These are phyloP conservation scores for Starmera quercuum DNA, from an alignment of 805 yeast species.

Conservation along the genomic window DNA sequence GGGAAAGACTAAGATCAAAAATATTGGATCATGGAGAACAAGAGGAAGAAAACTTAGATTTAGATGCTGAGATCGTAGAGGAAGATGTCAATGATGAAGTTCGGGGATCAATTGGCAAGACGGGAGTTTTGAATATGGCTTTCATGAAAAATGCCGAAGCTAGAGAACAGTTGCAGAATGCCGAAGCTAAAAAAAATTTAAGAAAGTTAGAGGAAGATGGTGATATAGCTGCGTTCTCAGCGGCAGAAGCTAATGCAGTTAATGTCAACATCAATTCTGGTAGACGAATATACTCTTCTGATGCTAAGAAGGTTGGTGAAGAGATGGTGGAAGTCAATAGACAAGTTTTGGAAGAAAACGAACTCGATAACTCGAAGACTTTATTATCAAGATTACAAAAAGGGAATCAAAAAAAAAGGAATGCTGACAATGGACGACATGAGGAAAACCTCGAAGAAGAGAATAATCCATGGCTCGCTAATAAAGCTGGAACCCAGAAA, in stretches of 20 bases:
- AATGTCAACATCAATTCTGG: slow-evolving; percentile 60
- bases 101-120: slow-evolving; percentile 53
- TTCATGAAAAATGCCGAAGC: slow-evolving; percentile 90
- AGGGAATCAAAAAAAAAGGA: slow-evolving; percentile 11
- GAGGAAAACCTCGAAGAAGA: slow-evolving; percentile 16
- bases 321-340: slow-evolving; percentile 29
- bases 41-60: slow-evolving; percentile 28
- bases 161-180: slow-evolving; percentile 52
- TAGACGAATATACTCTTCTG: slow-evolving; percentile 73
- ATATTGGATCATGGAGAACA: slow-evolving; percentile 53
- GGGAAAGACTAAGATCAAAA: slow-evolving; percentile 67
- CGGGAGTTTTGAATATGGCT: slow-evolving; percentile 91
- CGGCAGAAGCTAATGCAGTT: slow-evolving; percentile 31
- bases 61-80: slow-evolving; percentile 38
- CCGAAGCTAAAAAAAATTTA: slow-evolving; percentile 41
- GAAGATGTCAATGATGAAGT: slow-evolving; percentile 28
- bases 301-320: slow-evolving; percentile 19
- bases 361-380: slow-evolving; percentile 41
- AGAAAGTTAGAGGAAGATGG: slow-evolving; percentile 41
- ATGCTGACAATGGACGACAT: neutral
- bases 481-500: slow-evolving; percentile 25
- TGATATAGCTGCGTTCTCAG: slow-evolving; percentile 32
- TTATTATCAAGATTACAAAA: slow-evolving; percentile 28
- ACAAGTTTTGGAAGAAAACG: slow-evolving; percentile 34
- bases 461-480: slow-evolving; percentile 46